Percentiles rank a stretch among this genome's conserved stretches.
These are phyloP conservation scores for Nymphaea colorata DNA, from an alignment of 164 flowering plant species.

Conservation along the genomic window DNA sequence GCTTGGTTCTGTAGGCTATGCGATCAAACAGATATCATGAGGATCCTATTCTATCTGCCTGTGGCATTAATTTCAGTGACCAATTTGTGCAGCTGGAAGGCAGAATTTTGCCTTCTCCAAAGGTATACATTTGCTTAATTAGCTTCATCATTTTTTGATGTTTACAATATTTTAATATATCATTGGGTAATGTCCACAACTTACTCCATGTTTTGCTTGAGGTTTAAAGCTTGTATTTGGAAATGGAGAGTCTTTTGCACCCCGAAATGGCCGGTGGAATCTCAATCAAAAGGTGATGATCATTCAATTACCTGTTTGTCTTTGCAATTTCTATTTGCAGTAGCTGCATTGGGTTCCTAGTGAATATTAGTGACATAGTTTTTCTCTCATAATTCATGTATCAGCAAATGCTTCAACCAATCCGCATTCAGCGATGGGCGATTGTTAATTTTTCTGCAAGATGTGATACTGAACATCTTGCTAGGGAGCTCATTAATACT, in stretches of 20 bases:
- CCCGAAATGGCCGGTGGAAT: conserved; percentile 88
- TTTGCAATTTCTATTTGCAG: no score
- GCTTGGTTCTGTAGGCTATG: conserved; percentile 30
- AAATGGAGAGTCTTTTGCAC: conserved; percentile 52
- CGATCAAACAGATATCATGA: conserved; percentile 40
- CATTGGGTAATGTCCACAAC: not conserved
- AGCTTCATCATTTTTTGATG: no score
- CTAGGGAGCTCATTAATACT: conserved; percentile 32
- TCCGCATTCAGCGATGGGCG: conserved; percentile 61
- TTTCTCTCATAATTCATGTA: no score
- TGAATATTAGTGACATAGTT: not conserved
- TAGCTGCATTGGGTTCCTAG: no score
- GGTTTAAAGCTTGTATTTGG: conserved; percentile 60
- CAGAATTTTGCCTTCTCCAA: conserved; percentile 70
- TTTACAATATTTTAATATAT: no score
- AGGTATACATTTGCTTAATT: conserved; percentile 26
- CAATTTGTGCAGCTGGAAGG: conserved; percentile 71
- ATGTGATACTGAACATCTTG: conserved; percentile 42
- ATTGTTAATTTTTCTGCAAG: conserved; percentile 83
- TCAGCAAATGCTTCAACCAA: conserved; percentile 60
- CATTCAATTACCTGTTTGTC: not conserved
- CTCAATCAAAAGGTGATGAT: conserved; percentile 64
- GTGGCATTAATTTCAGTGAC: conserved; percentile 46
- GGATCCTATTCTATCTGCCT: conserved; percentile 54
- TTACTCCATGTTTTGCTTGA: not conserved